Evolutionary conservation across 106 monocot species (phyloP), one percentile per base, ranked within the genome.

Genomic region (Posidonia australis): DNA sequence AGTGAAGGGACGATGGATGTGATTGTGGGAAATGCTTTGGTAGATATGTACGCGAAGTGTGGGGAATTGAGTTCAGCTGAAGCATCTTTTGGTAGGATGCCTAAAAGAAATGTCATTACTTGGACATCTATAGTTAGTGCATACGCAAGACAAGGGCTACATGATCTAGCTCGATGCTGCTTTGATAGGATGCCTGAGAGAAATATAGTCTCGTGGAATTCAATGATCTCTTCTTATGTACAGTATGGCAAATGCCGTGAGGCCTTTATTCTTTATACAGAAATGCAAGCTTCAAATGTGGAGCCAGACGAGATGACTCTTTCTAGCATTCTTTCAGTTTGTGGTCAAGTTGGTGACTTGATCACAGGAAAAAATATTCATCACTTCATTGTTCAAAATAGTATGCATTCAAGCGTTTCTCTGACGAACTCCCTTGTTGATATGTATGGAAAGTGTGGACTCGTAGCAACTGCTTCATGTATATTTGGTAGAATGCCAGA

Each of bases 41-140:
- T 90, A n/a, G 83, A 85, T 44, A 79, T 81, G 90, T 83, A 86
- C 41, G 85, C 79, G n/a, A 90, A 90, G 60, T 85, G 83, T 24
- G 80, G 83, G 5, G 66, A 82, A 11, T 53, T 79, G 20, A 10
- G 18, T 31, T 62, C 51, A 9, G 80, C 80, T 66, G 66, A 42
- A 42, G 62, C 1, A 18, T 78, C 78, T 49, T 90, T 86, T 32
- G 70, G 85, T 3, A 51, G 60, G 21, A 83, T 86, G 85, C 76
- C 54, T 0, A 16, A 56, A 62, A 79, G 51, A 65, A 78, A 78
- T 64, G 83, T 69, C 13, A 66, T 90, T 46, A 66, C 80, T 19
- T 86, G 90, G 85, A 86, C 90, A 21, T 76, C 80, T 9, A 71
- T 90, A 46, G 70, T 85, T 2, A 58, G 60, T 41, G 80, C 79